Conservation (phyloP, 2,329 filamentous ascomycete genomes). For the Alternaria panax region DNA sequence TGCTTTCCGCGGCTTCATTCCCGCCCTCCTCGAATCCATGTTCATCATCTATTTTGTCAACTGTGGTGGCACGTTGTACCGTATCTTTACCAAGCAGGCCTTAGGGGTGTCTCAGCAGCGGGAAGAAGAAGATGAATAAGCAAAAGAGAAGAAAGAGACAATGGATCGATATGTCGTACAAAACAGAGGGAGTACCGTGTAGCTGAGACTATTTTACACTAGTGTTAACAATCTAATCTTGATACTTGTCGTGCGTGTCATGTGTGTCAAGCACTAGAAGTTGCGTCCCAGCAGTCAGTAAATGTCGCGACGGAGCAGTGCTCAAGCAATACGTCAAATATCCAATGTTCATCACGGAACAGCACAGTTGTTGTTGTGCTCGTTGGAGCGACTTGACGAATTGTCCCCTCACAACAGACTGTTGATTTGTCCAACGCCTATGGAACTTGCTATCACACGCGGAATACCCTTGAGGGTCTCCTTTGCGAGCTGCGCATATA, state of each 20-base stretch:
- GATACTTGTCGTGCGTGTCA: neutral
- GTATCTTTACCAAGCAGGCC: slow-evolving; percentile 20
- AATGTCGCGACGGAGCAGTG: neutral
- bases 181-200: neutral
- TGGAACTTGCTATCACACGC: neutral
- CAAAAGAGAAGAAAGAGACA: slow-evolving; percentile 9
- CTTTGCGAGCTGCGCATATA: neutral
- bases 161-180: slow-evolving; percentile 4
- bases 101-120: slow-evolving; percentile 26
- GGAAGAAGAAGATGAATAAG: slow-evolving; percentile 22
- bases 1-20: slow-evolving; percentile 20
- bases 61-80: slow-evolving; percentile 21
- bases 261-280: neutral
- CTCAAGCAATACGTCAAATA: neutral
- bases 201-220: neutral
- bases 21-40: slow-evolving; percentile 22
- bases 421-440: neutral
- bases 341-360: neutral
- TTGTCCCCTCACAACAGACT: neutral
- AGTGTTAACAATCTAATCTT: neutral
- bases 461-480: neutral
- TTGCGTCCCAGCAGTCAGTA: neutral
- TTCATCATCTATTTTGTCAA: slow-evolving; percentile 27
- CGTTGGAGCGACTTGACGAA: neutral
- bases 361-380: neutral